Percentiles rank a stretch among this genome's conserved stretches.
These are phyloP conservation scores for Suhomyces ambrosiae DNA, from an alignment of 1,139 yeast genomes.

Conservation along the genomic window DNA sequence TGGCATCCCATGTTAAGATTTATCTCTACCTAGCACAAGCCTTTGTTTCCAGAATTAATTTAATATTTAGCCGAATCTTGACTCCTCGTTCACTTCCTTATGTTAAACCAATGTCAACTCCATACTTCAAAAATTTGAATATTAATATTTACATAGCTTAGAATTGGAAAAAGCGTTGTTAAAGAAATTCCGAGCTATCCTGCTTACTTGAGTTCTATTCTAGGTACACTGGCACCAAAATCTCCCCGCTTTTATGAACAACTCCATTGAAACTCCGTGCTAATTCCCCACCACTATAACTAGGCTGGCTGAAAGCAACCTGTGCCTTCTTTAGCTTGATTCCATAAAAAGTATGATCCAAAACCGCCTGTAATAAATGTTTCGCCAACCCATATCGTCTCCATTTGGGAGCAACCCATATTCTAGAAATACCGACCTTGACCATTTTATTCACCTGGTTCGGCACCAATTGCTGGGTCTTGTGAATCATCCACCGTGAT, in stretches of 20 bases:
- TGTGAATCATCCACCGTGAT: slow-evolving; percentile 52
- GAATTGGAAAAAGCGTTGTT: no score
- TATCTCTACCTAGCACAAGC: no score
- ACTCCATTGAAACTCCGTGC: slow-evolving; percentile 56
- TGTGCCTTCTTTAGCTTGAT: slow-evolving; percentile 38
- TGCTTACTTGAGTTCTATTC: no score
- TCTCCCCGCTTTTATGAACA: slow-evolving; percentile 51
- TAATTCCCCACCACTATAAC: slow-evolving; percentile 58
- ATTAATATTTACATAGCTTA: no score
- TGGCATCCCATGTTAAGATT: no score
- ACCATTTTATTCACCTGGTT: slow-evolving; percentile 30
- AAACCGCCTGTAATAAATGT: slow-evolving; percentile 43
- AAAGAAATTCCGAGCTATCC: no score
- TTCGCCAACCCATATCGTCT: slow-evolving; percentile 55
- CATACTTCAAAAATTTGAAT: no score
- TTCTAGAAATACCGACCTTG: slow-evolving; percentile 61
- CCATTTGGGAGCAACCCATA: slow-evolving; percentile 60
- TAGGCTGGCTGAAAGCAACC: slow-evolving; percentile 75
- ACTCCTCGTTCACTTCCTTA: no score
- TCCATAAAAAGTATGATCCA: slow-evolving; percentile 54
- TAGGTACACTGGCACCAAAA: slow-evolving; percentile 53
- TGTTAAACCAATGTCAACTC: no score
- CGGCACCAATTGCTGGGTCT: slow-evolving; percentile 39
- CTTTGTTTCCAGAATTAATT: no score
- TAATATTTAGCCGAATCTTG: no score